Evolutionary conservation across 78 protist genomes (phyloP).

Genomic region (Dictyostelium firmibasis): DNA sequence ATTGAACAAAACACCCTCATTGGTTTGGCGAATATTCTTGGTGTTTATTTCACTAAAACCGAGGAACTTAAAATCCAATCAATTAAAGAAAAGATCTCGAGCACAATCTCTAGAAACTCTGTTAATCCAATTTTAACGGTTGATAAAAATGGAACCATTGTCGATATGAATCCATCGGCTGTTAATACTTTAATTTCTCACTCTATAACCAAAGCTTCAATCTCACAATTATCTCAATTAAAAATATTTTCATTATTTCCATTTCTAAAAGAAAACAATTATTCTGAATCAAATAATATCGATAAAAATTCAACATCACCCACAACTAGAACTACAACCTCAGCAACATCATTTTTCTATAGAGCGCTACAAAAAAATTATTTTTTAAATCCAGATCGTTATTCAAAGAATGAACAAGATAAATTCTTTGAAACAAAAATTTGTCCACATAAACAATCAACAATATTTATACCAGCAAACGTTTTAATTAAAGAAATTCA

Average conservation of each 20-base stretch:
- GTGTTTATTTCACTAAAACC: not conserved
- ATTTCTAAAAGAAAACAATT: not conserved
- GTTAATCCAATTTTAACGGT: conserved; percentile 1
- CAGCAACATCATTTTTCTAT: not conserved
- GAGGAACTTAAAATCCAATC: not conserved
- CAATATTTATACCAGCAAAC: not conserved
- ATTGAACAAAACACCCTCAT: conserved; percentile 31
- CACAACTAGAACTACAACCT: too few relatives aligned
- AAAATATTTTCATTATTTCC: conserved; percentile 12
- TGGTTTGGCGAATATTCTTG: not conserved
- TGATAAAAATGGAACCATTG: not conserved
- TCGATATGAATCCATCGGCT: conserved; percentile 23
- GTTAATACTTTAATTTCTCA: not conserved
- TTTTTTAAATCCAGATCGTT: not conserved
- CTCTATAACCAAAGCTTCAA: not conserved
- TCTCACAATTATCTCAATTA: not conserved
- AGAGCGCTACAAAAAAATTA: not conserved
- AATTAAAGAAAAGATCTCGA: not conserved
- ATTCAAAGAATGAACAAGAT: not conserved
- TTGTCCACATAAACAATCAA: not conserved
- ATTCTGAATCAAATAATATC: not conserved
- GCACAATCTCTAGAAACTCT: not conserved
- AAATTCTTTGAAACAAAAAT: not conserved
- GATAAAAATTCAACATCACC: not conserved
- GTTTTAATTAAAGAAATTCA: conserved; percentile 14